Conservation (phyloP, 1,284 basidiomycete genomes). For the Ganoderma lucidum region DNA sequence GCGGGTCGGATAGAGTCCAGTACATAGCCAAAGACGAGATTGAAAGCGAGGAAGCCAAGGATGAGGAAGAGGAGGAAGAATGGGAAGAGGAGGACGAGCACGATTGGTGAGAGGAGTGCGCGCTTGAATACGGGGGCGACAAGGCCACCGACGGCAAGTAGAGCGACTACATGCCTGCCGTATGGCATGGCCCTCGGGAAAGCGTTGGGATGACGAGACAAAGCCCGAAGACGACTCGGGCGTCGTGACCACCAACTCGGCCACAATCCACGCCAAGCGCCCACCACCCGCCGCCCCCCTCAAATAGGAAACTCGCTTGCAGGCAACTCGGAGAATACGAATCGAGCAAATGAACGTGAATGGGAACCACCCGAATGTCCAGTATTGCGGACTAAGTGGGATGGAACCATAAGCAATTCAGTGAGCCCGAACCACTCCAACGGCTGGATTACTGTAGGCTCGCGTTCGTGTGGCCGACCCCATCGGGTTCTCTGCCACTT, state of each 20-base stretch:
- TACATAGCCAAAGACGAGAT: constrained; percentile 62
- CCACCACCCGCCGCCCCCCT: not conserved
- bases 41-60: constrained; percentile 58
- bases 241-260: not conserved
- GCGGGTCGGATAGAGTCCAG: constrained; percentile 56
- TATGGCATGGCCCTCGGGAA: constrained; percentile 25
- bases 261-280: not conserved
- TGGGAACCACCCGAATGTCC: not conserved
- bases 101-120: constrained; percentile 68
- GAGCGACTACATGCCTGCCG: constrained; percentile 32
- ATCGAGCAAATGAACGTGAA: too few relatives aligned
- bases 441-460: not conserved
- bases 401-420: not conserved
- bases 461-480: not conserved
- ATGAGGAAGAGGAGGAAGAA: constrained; percentile 58
- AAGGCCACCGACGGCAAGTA: constrained; percentile 51
- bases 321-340: not conserved
- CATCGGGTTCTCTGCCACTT: not conserved
- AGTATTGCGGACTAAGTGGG: too few relatives aligned
- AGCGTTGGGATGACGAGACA: constrained; percentile 6
- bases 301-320: not conserved
- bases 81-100: constrained; percentile 70
- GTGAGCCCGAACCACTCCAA: not conserved
- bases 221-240: not conserved
- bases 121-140: constrained; percentile 60